Percentiles rank a stretch among this genome's conserved stretches.
Conservation (phyloP, 2,329 filamentous ascomycete genomes). For the Paecilomyces niveus region DNA sequence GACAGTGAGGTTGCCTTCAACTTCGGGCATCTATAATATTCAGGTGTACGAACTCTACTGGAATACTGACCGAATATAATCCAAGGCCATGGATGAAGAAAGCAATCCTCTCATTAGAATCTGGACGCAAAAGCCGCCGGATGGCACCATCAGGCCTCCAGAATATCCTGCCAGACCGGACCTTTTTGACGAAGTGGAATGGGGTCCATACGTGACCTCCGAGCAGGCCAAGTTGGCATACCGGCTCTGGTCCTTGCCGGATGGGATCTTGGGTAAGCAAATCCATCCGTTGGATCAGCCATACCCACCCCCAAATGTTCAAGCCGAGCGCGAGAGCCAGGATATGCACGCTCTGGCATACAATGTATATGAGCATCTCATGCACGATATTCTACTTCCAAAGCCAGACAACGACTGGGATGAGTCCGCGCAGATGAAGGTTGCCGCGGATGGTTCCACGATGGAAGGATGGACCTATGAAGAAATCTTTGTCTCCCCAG, state of each 20-base stretch:
- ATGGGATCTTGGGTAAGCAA: slow-evolving; percentile 11
- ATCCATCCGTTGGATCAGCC: slow-evolving; percentile 3
- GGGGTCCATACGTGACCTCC: slow-evolving; percentile 15
- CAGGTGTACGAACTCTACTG: neutral
- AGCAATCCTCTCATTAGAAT: neutral
- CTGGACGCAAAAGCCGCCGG: neutral
- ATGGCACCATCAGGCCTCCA: slow-evolving; percentile 6
- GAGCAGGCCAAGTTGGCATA: slow-evolving; percentile 19
- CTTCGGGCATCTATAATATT: neutral
- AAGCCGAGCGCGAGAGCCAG: neutral
- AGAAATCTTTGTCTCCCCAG: slow-evolving; percentile 10
- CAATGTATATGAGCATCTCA: slow-evolving; percentile 27
- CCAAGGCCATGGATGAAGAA: neutral
- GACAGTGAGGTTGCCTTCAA: neutral
- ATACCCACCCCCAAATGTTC: neutral
- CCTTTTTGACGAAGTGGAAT: slow-evolving; percentile 19
- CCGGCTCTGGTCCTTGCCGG: slow-evolving; percentile 19
- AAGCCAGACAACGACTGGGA: slow-evolving; percentile 7
- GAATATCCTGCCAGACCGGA: slow-evolving; percentile 17
- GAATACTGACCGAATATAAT: neutral
- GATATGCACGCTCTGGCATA: slow-evolving; percentile 15
- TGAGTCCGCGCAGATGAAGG: slow-evolving; percentile 5
- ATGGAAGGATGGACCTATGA: slow-evolving; percentile 8
- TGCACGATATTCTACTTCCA: slow-evolving; percentile 14
- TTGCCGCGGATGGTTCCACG: slow-evolving; percentile 2